Evolutionary conservation across 441 rosid genomes (phyloP).

Genomic region (Viola pubescens): DNA sequence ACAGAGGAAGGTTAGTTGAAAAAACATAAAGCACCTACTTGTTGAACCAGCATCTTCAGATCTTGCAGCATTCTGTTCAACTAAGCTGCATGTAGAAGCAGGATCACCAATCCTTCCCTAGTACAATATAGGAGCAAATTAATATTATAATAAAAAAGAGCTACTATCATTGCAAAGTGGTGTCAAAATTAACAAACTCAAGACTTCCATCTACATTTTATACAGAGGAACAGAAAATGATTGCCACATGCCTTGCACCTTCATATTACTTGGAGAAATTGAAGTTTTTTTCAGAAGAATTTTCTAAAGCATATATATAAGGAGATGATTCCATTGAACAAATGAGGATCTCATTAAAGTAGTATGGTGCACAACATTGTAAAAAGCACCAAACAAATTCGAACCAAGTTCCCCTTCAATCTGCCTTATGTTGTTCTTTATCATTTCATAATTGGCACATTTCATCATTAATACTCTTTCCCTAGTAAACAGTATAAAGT

Average conservation of each 20-base stretch:
- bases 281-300: neutral
- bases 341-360: neutral
- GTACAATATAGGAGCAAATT: conserved; percentile 12
- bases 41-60: conserved; percentile 33
- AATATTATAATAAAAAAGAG: neutral
- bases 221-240: too few relatives aligned
- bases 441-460: neutral
- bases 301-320: conserved; percentile 1
- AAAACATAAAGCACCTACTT: conserved; percentile 35
- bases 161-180: conserved; percentile 9
- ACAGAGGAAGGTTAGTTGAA: conserved; percentile 7
- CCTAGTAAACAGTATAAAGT: neutral
- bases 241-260: neutral
- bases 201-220: too few relatives aligned
- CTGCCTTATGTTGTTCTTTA: neutral
- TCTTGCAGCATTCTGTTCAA: conserved; percentile 30
- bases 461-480: neutral
- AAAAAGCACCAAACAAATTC: too few relatives aligned
- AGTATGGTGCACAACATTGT: too few relatives aligned
- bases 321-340: neutral
- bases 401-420: conserved; percentile 1
- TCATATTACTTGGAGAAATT: too few relatives aligned
- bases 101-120: conserved; percentile 34
- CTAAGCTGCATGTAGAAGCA: conserved; percentile 25
- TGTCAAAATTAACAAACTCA: neutral